These are phyloP conservation scores for Silene conica DNA, from an alignment of 148 eudicot species.

Conservation along the genomic window DNA sequence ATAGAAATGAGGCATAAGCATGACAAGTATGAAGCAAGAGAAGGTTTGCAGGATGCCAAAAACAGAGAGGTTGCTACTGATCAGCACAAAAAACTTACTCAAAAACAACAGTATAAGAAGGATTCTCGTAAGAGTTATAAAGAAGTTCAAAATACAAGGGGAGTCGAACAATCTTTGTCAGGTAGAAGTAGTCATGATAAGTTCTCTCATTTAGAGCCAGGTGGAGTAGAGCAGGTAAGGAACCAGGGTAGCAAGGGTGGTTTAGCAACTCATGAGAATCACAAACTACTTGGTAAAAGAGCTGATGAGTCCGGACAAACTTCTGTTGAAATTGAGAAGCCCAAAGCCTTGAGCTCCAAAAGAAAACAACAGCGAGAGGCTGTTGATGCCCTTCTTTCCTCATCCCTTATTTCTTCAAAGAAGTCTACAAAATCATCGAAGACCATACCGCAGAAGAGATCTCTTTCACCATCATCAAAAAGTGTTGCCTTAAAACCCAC, in stretches of 20 bases:
- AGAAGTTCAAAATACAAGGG: constrained; percentile 20
- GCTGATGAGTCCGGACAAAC: constrained; percentile 30
- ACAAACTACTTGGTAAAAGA: constrained; percentile 31
- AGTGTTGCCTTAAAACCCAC: constrained; percentile 32
- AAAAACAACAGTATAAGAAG: constrained; percentile 26
- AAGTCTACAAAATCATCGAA: constrained; percentile 47
- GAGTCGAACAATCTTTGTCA: constrained; percentile 22
- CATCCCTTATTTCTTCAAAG: constrained; percentile 86
- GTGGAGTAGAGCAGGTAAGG: constrained; percentile 23
- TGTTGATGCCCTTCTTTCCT: constrained; percentile 91
- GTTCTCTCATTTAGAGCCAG: constrained; percentile 22
- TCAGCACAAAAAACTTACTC: constrained; percentile 18
- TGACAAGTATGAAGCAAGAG: constrained; percentile 17
- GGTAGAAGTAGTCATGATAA: constrained; percentile 11
- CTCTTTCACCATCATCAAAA: constrained; percentile 34
- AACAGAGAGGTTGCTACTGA: constrained; percentile 25
- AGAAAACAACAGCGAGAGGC: constrained; percentile 92
- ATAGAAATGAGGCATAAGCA: constrained; percentile 28
- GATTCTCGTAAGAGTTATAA: constrained; percentile 20
- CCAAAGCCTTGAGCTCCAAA: constrained; percentile 39
- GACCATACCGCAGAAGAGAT: constrained; percentile 46
- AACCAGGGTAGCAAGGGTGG: constrained; percentile 28
- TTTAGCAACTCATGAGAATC: constrained; percentile 20
- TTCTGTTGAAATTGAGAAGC: constrained; percentile 34
- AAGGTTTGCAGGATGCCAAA: constrained; percentile 19